These are phyloP conservation scores for Raffaelea arxii DNA, from an alignment of 2,329 filamentous ascomycete species.

Conservation along the genomic window DNA sequence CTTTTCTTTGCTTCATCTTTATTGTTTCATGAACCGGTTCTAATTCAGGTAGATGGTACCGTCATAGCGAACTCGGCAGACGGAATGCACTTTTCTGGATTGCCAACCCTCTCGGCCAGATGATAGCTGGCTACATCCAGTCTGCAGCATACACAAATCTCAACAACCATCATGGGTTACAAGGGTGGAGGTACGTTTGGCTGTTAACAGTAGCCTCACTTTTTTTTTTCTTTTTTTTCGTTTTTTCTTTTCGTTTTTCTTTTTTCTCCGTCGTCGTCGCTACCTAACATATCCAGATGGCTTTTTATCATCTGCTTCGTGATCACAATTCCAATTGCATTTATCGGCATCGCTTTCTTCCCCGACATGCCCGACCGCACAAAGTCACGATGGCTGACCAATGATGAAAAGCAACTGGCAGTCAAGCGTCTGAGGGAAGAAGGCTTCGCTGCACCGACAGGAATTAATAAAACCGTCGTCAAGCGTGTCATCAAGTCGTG, in stretches of 20 bases:
- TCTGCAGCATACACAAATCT: slow-evolving; percentile 43
- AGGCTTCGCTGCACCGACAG: slow-evolving; percentile 24
- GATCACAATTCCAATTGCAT: slow-evolving; percentile 43
- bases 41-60: slow-evolving; percentile 50
- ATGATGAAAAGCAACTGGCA: slow-evolving; percentile 23
- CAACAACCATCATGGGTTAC: slow-evolving; percentile 35
- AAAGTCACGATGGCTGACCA: slow-evolving; percentile 24
- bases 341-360: slow-evolving; percentile 37
- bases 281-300: too few species aligned
- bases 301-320: slow-evolving; percentile 49
- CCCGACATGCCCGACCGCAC: slow-evolving; percentile 28
- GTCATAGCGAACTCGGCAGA: slow-evolving; percentile 49
- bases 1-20: too few species aligned
- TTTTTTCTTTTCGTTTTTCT: too few species aligned
- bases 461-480: slow-evolving; percentile 29
- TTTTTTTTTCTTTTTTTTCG: too few species aligned
- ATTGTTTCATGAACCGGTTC: too few species aligned
- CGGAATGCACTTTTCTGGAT: slow-evolving; percentile 52
- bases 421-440: slow-evolving; percentile 20
- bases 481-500: slow-evolving; percentile 32
- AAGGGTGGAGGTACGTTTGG: slow-evolving; percentile 41
- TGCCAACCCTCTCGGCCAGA: slow-evolving; percentile 27
- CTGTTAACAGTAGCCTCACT: too few species aligned
- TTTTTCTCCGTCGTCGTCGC: too few species aligned
- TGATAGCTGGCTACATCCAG: slow-evolving; percentile 30